phyloP scores from a whole-genome alignment of 108 stramenopile species.

The Parietichytrium sp. region DNA sequence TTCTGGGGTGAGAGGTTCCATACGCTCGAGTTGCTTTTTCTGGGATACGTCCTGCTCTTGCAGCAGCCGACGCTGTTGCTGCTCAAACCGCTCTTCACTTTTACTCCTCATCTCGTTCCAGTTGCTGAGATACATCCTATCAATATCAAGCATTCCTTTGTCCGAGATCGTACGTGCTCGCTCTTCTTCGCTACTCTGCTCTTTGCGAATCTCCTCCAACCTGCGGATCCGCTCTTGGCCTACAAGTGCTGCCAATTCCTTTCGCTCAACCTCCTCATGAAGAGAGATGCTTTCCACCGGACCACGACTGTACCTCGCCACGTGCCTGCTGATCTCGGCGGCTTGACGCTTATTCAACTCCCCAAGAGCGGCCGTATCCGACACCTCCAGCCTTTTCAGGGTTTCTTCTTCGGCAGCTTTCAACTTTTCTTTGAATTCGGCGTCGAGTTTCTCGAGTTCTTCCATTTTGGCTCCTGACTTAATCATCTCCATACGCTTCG shows the following conservation, averaged over 20 bases:
- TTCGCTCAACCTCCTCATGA: not conserved
- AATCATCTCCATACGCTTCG: not conserved
- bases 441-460: not conserved
- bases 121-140: not conserved
- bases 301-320: not conserved
- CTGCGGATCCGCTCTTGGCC: not conserved
- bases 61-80: not conserved
- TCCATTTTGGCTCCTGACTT: not conserved
- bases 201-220: not conserved
- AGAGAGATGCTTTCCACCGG: not conserved
- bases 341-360: not conserved
- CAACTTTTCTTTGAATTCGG: not conserved
- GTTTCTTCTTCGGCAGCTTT: not conserved
- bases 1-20: too few relatives aligned
- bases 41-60: not conserved
- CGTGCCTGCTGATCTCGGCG: not conserved
- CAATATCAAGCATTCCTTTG: not conserved
- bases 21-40: too few relatives aligned
- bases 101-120: not conserved
- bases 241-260: not conserved
- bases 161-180: not conserved
- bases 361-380: not conserved
- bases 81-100: not conserved
- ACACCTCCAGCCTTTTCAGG: not conserved
- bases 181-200: not conserved